Conservation (phyloP, 2,329 filamentous ascomycete species). For the Cyclaneusma minus region DNA sequence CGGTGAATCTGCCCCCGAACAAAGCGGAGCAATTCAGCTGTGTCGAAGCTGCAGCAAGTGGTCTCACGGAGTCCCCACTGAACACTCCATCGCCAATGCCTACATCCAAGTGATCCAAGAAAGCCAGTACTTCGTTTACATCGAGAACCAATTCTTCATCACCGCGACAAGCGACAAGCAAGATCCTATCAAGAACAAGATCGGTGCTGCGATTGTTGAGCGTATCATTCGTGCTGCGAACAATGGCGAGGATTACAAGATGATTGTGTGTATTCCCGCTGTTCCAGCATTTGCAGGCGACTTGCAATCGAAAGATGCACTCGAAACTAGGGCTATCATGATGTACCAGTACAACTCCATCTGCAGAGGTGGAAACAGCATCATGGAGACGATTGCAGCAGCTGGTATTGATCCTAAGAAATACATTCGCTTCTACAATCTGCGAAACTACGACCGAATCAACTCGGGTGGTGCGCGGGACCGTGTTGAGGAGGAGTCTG, state of each 20-base stretch:
- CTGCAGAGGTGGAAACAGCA: constrained; percentile 60
- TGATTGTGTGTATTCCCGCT: constrained; percentile 65
- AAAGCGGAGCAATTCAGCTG: constrained; percentile 22
- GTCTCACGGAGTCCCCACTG: constrained; percentile 41
- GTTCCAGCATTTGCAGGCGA: constrained; percentile 76
- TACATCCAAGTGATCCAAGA: constrained; percentile 59
- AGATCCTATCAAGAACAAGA: constrained; percentile 59
- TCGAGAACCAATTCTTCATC: constrained; percentile 80
- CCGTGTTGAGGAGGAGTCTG: constrained; percentile 42
- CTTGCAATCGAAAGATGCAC: constrained; percentile 52
- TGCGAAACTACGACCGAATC: constrained; percentile 73
- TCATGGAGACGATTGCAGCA: constrained; percentile 53
- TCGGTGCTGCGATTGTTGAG: constrained; percentile 65
- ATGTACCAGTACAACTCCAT: constrained; percentile 76
- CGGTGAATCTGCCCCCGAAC: no score
- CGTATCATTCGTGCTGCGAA: constrained; percentile 57
- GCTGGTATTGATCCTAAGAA: constrained; percentile 53
- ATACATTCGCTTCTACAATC: constrained; percentile 75
- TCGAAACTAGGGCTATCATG: constrained; percentile 75
- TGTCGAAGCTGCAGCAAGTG: constrained; percentile 33
- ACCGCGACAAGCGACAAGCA: constrained; percentile 60
- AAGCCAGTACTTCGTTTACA: constrained; percentile 61
- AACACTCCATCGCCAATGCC: constrained; percentile 77
- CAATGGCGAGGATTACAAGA: constrained; percentile 50
- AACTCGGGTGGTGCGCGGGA: constrained; percentile 50